Base-by-base conservation (phyloP, 495 filamentous ascomycete species). In the Clohesyomyces aquaticus region DNA sequence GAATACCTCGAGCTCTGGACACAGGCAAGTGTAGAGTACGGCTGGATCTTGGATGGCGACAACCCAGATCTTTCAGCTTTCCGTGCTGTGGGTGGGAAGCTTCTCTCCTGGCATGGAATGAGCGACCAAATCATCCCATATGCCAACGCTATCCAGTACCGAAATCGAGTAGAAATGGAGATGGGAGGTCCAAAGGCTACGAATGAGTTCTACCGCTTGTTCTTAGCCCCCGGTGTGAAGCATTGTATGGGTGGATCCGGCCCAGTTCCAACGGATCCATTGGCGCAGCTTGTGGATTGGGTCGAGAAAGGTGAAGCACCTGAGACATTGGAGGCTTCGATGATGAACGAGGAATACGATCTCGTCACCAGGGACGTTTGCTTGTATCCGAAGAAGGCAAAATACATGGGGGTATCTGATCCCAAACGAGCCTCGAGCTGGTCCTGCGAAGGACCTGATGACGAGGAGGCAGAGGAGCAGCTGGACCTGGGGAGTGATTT, bases 61-160 rank as follows among this genome's bases (percentile, higher is more conserved):
- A 72, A 80, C 38, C 73, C 79, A 0, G 72, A 83, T 68, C 73
- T 83, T 22, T 68, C 69, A 0, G 66, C 53, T 8, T 79, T 83
- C 51, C 61, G 65, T 1, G 41, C 65, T 6, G 46, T 64, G 3
- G 79, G 80, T 0, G 76, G 76, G 12, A 81, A 80, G 59, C 59
- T 83, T 43, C 70, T 83, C 27, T 75, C 70, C 2, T 81, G 72
- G 67, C 79, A 83, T 53, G 81, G 80, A 0, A 76, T 59, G 41
- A 66, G 8, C 16, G 66, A 68, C 41, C 8, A 11, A 9, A 25
- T 75, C 21, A 70, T 79, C 49, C 68, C 72, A 19, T 49, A 69
- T 12, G 27, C 71, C 21, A 72, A 70, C 18, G 72, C 74, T 10
- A 61, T 70, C 9, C 11, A 67, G 12, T 76, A 73, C 55, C 69